Evolutionary conservation across 106 monocot genomes (phyloP).

Genomic region (Dioscorea alata): DNA sequence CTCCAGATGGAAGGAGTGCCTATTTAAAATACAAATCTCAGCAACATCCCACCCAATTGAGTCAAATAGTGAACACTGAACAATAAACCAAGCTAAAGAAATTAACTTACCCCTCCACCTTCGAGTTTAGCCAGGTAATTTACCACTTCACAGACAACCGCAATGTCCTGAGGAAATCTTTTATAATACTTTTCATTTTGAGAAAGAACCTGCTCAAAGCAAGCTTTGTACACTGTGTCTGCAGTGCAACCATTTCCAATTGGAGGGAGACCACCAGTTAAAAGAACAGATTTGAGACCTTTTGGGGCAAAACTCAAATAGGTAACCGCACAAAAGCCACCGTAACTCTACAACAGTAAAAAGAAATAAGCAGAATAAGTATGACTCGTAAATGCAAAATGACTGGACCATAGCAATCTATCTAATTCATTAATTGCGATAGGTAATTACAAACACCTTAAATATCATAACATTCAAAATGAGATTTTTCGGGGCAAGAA

Average conservation of each 20-base stretch:
- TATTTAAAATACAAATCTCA: constrained; percentile 13
- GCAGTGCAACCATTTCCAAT: constrained; percentile 78
- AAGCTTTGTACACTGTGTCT: constrained; percentile 75
- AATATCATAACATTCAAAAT: neutral
- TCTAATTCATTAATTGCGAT: no score
- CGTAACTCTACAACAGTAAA: constrained; percentile 63
- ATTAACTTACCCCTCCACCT: constrained; percentile 75
- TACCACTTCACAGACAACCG: constrained; percentile 59
- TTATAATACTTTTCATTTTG: constrained; percentile 98
- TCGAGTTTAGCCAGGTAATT: constrained; percentile 47
- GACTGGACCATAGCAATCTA: no score
- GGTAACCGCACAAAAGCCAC: constrained; percentile 96
- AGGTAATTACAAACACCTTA: no score
- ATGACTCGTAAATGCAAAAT: no score
- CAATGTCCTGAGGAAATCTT: constrained; percentile 82
- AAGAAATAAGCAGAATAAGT: constrained; percentile 3
- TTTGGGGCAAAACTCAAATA: constrained; percentile 98
- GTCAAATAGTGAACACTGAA: neutral
- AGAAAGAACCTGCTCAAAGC: constrained; percentile 74
- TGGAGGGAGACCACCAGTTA: constrained; percentile 96
- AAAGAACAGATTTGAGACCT: constrained; percentile 73
- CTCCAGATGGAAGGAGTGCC: constrained; percentile 91
- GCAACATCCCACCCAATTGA: no score
- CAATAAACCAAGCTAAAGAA: neutral
- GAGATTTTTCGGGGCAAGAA: neutral